Base-by-base conservation (phyloP, 116 monocot genomes). In the Papilionanthe hybrid region DNA sequence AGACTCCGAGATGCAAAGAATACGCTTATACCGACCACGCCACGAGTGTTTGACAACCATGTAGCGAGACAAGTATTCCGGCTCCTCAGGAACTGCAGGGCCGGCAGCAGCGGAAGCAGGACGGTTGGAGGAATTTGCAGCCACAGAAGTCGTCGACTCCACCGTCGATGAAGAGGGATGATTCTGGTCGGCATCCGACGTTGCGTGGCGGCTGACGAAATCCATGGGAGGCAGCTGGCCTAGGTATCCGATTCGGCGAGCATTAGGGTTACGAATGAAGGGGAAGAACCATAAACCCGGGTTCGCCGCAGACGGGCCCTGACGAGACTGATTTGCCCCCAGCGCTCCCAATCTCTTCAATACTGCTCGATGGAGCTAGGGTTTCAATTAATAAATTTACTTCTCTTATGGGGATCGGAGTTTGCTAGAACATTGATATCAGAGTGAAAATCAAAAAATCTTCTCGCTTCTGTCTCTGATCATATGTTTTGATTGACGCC, bases 11-110 rank as follows among this genome's bases (percentile, higher is more conserved):
- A 99, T 79, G 85, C 95, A 99, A 1, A 99, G 83, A 60, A 99
- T 92, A 79, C 99, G 77, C 88, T 88, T 95, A 85, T 99, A 99
- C 60, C 93, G 79, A 1, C 99, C 99, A n/a, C 99, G 82, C 99
- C 99, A 99, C 5, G 94, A 95, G 84, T 99, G 95, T 79, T 99
- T 99, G 55, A 91, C 87, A 22, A 95, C 95, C 30, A 93, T 45
- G 85, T 95, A 92, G 17, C 95, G 85, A 30, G 90, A 85, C 41
- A 95, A 79, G 89, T 99, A 95, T 87, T 99, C 95, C 9, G 89
- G 95, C 83, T 99, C 99, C 84, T 99, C 99, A 32, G 83, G 37
- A 41, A 69, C 60, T 78, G 78, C 82, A 19, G 86, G 72, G 6
- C 78, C 56, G 18, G 86, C 29, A 0, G 75, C 13, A 55, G 75